Evolutionary conservation across 345 rosid genomes (phyloP).

Genomic region (Physaria fendleri): DNA sequence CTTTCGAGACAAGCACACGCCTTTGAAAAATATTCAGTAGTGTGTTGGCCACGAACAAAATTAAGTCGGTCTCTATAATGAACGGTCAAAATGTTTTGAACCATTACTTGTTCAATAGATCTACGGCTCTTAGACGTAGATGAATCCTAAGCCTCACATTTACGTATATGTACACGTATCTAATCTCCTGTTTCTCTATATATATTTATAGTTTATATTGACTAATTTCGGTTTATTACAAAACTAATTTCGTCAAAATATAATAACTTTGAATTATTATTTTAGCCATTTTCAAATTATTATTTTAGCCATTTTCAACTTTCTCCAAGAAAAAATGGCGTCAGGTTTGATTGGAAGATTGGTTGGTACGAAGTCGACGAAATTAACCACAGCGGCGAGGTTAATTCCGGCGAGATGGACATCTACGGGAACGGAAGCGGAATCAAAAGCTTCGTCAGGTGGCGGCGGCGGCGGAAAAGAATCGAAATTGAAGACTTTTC

Average conservation of each 20-base stretch:
- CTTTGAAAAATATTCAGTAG: slow-evolving; percentile 22
- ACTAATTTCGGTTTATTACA: neutral
- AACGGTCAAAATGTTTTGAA: slow-evolving; percentile 2
- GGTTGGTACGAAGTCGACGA: slow-evolving; percentile 23
- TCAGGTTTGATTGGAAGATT: slow-evolving; percentile 44
- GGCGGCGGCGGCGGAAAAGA: slow-evolving; percentile 24
- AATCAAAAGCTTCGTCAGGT: neutral
- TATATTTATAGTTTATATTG: neutral
- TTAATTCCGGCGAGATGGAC: slow-evolving; percentile 36
- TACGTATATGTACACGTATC: slow-evolving; percentile 14
- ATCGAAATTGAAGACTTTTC: slow-evolving; percentile 55
- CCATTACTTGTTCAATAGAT: slow-evolving; percentile 1
- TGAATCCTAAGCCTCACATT: slow-evolving; percentile 17
- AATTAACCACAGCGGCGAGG: slow-evolving; percentile 28
- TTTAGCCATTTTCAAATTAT: neutral
- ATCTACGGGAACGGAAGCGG: slow-evolving; percentile 47
- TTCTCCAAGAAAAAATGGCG: slow-evolving; percentile 37
- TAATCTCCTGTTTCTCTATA: slow-evolving; percentile 5
- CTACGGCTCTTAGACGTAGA: slow-evolving; percentile 29
- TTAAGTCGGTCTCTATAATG: slow-evolving; percentile 7
- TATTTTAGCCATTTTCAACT: slow-evolving; percentile 1
- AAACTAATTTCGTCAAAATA: neutral
- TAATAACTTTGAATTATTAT: neutral
- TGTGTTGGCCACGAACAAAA: slow-evolving; percentile 16
- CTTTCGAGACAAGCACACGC: slow-evolving; percentile 28